Conservation (phyloP, 2,329 filamentous ascomycete genomes). For the Venturia oleaginea region DNA sequence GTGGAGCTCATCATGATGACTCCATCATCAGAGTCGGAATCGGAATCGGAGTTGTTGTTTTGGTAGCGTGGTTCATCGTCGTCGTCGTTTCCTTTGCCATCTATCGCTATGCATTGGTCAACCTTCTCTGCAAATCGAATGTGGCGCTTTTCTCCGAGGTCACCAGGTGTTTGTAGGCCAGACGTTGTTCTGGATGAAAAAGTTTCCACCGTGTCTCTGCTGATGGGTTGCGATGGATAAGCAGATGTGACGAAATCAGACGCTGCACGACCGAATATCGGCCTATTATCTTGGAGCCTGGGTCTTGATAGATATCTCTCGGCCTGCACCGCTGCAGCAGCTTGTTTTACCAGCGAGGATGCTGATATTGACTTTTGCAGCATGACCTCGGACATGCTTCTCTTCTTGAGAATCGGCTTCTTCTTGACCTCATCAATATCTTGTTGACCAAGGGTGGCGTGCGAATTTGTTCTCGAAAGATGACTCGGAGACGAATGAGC, state of each 20-base stretch:
- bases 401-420: constrained; percentile 74
- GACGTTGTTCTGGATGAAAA: constrained; percentile 62
- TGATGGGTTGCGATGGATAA: constrained; percentile 55
- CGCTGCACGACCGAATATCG: constrained; percentile 49
- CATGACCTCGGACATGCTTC: constrained; percentile 93
- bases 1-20: constrained; percentile 70
- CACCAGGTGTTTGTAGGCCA: constrained; percentile 55
- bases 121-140: constrained; percentile 97
- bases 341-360: constrained; percentile 82
- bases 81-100: constrained; percentile 71
- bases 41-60: constrained; percentile 40
- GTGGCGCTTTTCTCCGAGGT: constrained; percentile 59
- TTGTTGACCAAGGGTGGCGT: constrained; percentile 40
- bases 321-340: constrained; percentile 75
- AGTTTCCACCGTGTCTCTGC: constrained; percentile 50
- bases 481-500: constrained; percentile 43
- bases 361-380: constrained; percentile 80
- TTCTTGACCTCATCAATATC: neutral
- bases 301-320: constrained; percentile 51
- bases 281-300: constrained; percentile 40
- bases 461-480: constrained; percentile 55
- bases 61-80: constrained; percentile 28
- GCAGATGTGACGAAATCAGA: constrained; percentile 62
- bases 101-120: constrained; percentile 88
- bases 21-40: constrained; percentile 65